Conservation (phyloP, 257 asterid genomes). For the Lavandula angustifolia region DNA sequence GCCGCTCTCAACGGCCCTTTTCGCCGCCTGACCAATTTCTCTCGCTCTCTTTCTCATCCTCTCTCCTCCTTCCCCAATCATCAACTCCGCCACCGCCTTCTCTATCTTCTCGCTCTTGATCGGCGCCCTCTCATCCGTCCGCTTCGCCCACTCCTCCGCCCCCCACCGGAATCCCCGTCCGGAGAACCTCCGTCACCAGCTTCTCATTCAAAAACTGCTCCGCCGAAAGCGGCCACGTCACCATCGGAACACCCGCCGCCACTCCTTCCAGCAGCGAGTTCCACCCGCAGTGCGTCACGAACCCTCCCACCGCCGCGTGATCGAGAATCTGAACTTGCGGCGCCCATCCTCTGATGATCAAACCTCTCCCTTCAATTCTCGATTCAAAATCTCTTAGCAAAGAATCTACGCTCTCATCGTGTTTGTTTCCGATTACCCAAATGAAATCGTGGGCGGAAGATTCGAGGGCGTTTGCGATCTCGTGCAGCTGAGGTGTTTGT, state of each 20-base stretch:
- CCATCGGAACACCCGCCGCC: conserved; percentile 45
- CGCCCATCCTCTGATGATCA: conserved; percentile 43
- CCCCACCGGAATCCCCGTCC: conserved; percentile 44
- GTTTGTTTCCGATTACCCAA: conserved; percentile 33
- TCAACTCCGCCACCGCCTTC: conserved; percentile 29
- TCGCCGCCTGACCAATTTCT: conserved; percentile 31
- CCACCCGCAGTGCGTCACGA: conserved; percentile 53
- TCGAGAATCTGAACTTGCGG: conserved; percentile 42
- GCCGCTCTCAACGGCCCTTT: conserved; percentile 35
- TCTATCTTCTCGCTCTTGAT: conserved; percentile 23
- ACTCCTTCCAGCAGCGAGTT: conserved; percentile 42
- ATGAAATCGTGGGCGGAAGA: conserved; percentile 34
- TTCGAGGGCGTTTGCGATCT: conserved; percentile 45
- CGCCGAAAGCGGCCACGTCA: conserved; percentile 48
- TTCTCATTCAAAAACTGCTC: conserved; percentile 50
- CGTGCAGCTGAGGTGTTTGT: conserved; percentile 36
- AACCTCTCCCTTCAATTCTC: conserved; percentile 28
- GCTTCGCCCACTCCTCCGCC: conserved; percentile 35
- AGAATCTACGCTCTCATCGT: not conserved
- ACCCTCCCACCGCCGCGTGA: conserved; percentile 43
- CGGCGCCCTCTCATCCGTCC: conserved; percentile 24
- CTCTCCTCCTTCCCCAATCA: conserved; percentile 35
- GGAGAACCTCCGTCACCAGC: conserved; percentile 30
- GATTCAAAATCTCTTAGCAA: conserved; percentile 33
- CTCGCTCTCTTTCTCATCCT: conserved; percentile 30